Percentiles rank a stretch among this genome's conserved stretches.
These are phyloP conservation scores for Platanus orientalis DNA, from an alignment of 164 flowering plant genomes.

Conservation along the genomic window DNA sequence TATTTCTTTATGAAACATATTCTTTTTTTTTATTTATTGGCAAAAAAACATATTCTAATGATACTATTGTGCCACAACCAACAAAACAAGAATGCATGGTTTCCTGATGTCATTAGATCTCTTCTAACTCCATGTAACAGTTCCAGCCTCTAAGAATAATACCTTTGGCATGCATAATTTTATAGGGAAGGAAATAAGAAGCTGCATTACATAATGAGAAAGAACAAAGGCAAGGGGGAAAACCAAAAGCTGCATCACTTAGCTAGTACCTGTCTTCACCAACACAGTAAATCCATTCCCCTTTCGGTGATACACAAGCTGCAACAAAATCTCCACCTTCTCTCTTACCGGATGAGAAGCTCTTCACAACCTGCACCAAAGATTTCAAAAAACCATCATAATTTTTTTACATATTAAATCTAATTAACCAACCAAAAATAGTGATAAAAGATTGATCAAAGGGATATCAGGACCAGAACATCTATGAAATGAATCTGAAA, in stretches of 20 bases:
- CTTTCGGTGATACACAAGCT: conserved; percentile 93
- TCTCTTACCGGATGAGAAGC: conserved; percentile 98
- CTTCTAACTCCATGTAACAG: too few relatives aligned
- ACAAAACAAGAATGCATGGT: too few relatives aligned
- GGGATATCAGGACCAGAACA: too few relatives aligned
- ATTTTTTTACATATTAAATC: neutral
- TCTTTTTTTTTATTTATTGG: too few relatives aligned
- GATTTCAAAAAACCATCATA: conserved; percentile 5
- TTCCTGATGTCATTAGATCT: too few relatives aligned
- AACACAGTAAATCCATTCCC: conserved; percentile 96
- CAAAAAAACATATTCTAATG: too few relatives aligned
- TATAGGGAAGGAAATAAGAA: too few relatives aligned
- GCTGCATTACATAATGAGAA: neutral
- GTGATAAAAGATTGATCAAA: neutral
- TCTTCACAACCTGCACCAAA: conserved; percentile 77
- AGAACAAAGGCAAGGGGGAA: neutral
- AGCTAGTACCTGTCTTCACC: conserved; percentile 84
- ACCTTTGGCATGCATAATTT: too few relatives aligned
- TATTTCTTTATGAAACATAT: too few relatives aligned
- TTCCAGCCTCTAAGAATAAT: too few relatives aligned
- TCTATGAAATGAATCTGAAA: too few relatives aligned
- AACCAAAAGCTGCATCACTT: neutral
- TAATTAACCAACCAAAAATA: neutral
- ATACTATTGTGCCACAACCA: too few relatives aligned
- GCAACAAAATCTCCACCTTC: conserved; percentile 99